Conservation (phyloP, 441 rosid genomes). For the Corymbia citriodora region DNA sequence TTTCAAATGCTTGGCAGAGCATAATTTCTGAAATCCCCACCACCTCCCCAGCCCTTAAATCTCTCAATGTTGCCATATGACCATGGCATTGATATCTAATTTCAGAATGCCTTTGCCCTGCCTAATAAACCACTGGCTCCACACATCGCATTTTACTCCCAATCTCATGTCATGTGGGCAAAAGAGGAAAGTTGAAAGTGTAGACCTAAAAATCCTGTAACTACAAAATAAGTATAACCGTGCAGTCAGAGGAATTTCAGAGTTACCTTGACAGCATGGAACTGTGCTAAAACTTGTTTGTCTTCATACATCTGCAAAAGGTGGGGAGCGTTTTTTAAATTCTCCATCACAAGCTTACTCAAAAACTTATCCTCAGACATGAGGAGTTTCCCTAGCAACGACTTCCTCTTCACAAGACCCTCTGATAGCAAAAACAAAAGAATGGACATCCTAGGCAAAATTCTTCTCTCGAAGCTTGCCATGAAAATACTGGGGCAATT, state of each 20-base stretch:
- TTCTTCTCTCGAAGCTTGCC: conserved; percentile 7
- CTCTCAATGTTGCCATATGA: not conserved
- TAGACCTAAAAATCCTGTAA: not conserved
- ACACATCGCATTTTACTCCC: not conserved
- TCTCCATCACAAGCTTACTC: not conserved
- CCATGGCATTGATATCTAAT: not conserved
- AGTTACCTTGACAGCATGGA: not conserved
- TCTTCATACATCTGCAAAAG: conserved; percentile 4
- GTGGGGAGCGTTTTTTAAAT: not conserved
- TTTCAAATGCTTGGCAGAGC: not conserved
- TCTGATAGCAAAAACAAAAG: not conserved
- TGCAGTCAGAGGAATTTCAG: not conserved
- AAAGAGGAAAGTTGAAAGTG: not conserved
- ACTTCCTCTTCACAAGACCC: not conserved
- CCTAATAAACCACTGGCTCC: not conserved
- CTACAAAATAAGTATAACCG: not conserved
- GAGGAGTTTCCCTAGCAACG: not conserved
- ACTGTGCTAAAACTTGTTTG: not conserved
- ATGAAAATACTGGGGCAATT: conserved; percentile 3
- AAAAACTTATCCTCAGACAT: conserved; percentile 3
- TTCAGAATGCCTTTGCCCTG: not conserved
- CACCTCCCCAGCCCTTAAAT: not conserved
- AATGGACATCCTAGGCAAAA: conserved; percentile 5
- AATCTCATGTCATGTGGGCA: not conserved
- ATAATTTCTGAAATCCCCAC: not conserved